Evolutionary conservation across 441 rosid species (phyloP), one percentile per base, ranked within the genome.

Genomic region (Bruguiera hainesii): DNA sequence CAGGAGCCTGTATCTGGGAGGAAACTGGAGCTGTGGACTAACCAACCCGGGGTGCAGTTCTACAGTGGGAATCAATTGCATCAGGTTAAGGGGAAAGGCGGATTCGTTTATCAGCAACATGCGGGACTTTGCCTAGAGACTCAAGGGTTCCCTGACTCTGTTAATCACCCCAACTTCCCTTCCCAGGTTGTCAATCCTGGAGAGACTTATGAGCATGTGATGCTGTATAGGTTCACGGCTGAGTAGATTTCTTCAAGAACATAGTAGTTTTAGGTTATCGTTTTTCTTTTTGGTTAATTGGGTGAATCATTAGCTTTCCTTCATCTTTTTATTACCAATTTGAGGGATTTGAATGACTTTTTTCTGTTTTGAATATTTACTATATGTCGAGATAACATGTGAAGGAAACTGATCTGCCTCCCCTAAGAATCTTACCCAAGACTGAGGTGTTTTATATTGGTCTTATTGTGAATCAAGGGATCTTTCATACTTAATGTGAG

Each of bases 11-110:
- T 63, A 0, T 85, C 85, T 0, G 96, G 97, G 25, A 80, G 98
- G 81, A 86, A 81, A 67, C 16, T 93, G 87, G 93, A 87, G 81
- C 75, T 89, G 42, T 87, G 92, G 94, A 81, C 88, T 11, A 87
- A 81, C 26, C 74, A 82, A 66, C 81, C 84, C 0, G 96, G 98
- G 1, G 80, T 90, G 30, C 98, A 93, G 61, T 85, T 93, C 37
- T 93, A 89, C 73, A 85, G 94, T 0, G 69, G 94, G 60, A 89
- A 87, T 48, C 13, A 65, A 83, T 1, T 90, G 79, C 74, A 70
- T 19, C 18, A 70, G 50, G 87, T 75, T 9, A 66, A 57, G 20
- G 91, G 97, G 6, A 89, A 85, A 81, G 84, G 13, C 18, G 78
- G 83, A 21, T 60, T 53, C 23, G 80, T 84, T 35, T 93, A 87